Evolutionary conservation across 2,329 filamentous ascomycete genomes (phyloP), one percentile per base, ranked within the genome.

Genomic region (Helicocarpus griseus): DNA sequence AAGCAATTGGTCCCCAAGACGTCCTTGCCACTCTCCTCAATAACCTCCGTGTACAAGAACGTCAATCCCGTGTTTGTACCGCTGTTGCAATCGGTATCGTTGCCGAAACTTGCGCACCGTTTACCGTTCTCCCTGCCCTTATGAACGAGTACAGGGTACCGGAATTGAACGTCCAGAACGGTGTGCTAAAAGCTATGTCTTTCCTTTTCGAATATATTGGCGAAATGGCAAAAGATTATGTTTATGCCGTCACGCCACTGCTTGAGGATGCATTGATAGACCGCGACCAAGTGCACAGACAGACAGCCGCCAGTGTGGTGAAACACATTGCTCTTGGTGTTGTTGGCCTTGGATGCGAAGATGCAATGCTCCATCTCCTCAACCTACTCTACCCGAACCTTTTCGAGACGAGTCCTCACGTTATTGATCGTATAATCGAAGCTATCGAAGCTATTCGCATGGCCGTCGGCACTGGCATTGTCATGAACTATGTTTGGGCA

Each of bases 141-240:
- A 98, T 98, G 94, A 98, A 98, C 73, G 93, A 98, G 69, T 98
- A 98, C 70, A 86, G 93, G 50, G 93, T 98, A 7, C 93, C 93
- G 0, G 93, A 98, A 71, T 84, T 98, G 59, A 98, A 98, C 66
- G 93, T 98, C 24, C 93, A 98, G 68, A 98, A 98, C 61, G 93
- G 93, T 73, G 93, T 98, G 31, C 83, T 98, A 65, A 98, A 98
- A 70, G 90, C 90, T 4, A 79, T 98, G 49, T 94, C 88, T 5
- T 98, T 98, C 78, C 78, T 98, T 55, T 98, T 97, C 65, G 93
- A 98, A 66, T 98, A 98, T 72, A 98, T 98, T 67, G 93, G 93
- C 57, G 93, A 98, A 71, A 97, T 98, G 93, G 89, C 89, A 57
- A 98, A 97, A 73, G 93, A 98, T 70, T 98, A 98, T 67, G 93